A percentile compares a stretch with the other conserved stretches of the same genome.
Evolutionary conservation across 257 asterid genomes (phyloP).

Genomic region (Solanum clarkiae): DNA sequence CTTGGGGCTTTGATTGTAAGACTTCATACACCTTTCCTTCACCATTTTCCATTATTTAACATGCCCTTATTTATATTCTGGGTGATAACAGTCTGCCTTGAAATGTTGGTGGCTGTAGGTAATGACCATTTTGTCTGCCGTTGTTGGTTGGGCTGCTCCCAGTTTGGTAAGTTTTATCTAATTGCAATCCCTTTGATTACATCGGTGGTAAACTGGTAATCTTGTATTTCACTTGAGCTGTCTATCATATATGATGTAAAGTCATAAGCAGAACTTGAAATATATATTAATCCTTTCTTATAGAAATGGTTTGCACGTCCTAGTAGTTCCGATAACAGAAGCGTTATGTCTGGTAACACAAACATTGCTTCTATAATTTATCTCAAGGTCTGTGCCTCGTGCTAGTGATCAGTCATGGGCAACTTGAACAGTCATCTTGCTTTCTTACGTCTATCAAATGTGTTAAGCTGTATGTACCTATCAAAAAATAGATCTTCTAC

Average conservation of each 20-base stretch:
- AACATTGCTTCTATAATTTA: background rate
- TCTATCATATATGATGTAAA: background rate
- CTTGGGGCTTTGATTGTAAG: slow-evolving; percentile 91
- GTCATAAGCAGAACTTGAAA: background rate
- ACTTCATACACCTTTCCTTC: background rate
- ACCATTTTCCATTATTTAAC: background rate
- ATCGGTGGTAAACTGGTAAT: background rate
- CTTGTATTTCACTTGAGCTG: background rate
- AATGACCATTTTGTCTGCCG: slow-evolving; percentile 86
- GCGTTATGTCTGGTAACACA: background rate
- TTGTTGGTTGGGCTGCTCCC: slow-evolving; percentile 99
- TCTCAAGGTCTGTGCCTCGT: background rate
- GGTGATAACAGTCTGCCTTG: background rate
- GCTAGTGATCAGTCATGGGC: background rate
- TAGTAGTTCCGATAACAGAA: background rate
- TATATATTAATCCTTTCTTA: background rate
- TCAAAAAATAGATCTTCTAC: background rate
- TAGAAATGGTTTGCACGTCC: background rate
- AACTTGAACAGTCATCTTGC: background rate
- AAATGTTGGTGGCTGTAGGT: slow-evolving; percentile 27
- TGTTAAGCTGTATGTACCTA: background rate
- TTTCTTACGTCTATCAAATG: background rate
- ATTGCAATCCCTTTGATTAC: background rate
- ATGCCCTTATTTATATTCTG: background rate
- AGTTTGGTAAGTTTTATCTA: slow-evolving; percentile 41